Percentiles rank a stretch among this genome's conserved stretches.
phyloP scores from a whole-genome alignment of 2,329 filamentous ascomycete genomes.

The Gremmenia infestans region DNA sequence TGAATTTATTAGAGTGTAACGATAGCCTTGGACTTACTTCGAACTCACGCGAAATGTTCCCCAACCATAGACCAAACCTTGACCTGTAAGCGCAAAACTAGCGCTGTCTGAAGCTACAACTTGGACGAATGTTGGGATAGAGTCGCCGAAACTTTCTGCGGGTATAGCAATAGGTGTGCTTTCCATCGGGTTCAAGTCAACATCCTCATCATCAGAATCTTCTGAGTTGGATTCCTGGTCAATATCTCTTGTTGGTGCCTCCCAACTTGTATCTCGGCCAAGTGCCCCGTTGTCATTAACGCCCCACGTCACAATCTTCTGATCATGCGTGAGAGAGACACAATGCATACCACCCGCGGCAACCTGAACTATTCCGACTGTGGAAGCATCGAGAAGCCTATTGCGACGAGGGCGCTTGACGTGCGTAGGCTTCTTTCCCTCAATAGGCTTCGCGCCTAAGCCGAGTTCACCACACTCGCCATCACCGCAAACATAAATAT shows the following conservation, averaged over 20 bases:
- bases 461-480: conserved; percentile 75
- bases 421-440: conserved; percentile 57
- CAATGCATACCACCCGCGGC: conserved; percentile 79
- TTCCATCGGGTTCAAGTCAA: conserved; percentile 57
- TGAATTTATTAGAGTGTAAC: conserved; percentile 11
- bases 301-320: conserved; percentile 78
- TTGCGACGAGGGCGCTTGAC: conserved; percentile 70
- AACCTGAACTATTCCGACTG: conserved; percentile 65
- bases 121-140: conserved; percentile 56
- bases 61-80: conserved; percentile 76
- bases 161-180: conserved; percentile 48
- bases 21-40: neutral
- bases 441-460: conserved; percentile 60
- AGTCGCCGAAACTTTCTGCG: conserved; percentile 43
- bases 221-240: conserved; percentile 35
- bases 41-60: conserved; percentile 66
- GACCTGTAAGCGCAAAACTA: conserved; percentile 68
- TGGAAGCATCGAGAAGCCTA: conserved; percentile 48
- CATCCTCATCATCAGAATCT: conserved; percentile 46
- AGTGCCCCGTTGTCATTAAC: conserved; percentile 81
- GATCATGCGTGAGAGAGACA: conserved; percentile 69
- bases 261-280: conserved; percentile 67
- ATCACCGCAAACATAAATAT: conserved; percentile 76
- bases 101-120: conserved; percentile 70
- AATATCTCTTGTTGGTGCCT: conserved; percentile 54